A percentile compares a stretch with the other conserved stretches of the same genome.
Evolutionary conservation across 805 yeast genomes (phyloP).

Genomic region (Wickerhamomyces mucosus): DNA sequence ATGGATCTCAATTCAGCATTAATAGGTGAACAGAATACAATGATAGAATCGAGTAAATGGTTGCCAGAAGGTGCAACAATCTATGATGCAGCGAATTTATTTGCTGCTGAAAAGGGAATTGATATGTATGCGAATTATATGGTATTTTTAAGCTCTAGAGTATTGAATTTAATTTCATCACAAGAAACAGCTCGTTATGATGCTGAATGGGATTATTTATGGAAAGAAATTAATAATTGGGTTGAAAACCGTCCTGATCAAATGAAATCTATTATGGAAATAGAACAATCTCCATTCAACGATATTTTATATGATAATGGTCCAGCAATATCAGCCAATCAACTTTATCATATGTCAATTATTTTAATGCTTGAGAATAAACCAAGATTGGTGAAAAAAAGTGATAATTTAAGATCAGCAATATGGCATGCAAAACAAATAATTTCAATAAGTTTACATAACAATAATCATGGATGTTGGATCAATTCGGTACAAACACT

Average conservation of each 20-base stretch:
- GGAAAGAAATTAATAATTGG: slow-evolving; percentile 33
- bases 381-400: slow-evolving; percentile 26
- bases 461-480: slow-evolving; percentile 19
- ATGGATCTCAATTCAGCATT: slow-evolving; percentile 30
- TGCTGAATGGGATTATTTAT: slow-evolving; percentile 28
- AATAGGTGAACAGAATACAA: slow-evolving; percentile 28
- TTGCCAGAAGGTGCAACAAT: slow-evolving; percentile 20
- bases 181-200: slow-evolving; percentile 21
- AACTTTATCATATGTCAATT: slow-evolving; percentile 29
- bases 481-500: slow-evolving; percentile 15
- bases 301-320: slow-evolving; percentile 27
- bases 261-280: slow-evolving; percentile 26
- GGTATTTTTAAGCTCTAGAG: slow-evolving; percentile 29
- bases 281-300: slow-evolving; percentile 28
- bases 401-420: slow-evolving; percentile 10
- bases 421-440: slow-evolving; percentile 19
- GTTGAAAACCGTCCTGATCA: slow-evolving; percentile 24
- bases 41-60: slow-evolving; percentile 27
- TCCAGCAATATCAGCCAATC: slow-evolving; percentile 29
- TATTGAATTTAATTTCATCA: slow-evolving; percentile 24
- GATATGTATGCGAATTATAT: slow-evolving; percentile 33
- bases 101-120: slow-evolving; percentile 17
- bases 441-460: slow-evolving; percentile 13
- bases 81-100: slow-evolving; percentile 18
- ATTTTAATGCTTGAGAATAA: slow-evolving; percentile 30